These are phyloP conservation scores for Brettanomyces sp. DNA, from an alignment of 805 yeast species.

Conservation along the genomic window DNA sequence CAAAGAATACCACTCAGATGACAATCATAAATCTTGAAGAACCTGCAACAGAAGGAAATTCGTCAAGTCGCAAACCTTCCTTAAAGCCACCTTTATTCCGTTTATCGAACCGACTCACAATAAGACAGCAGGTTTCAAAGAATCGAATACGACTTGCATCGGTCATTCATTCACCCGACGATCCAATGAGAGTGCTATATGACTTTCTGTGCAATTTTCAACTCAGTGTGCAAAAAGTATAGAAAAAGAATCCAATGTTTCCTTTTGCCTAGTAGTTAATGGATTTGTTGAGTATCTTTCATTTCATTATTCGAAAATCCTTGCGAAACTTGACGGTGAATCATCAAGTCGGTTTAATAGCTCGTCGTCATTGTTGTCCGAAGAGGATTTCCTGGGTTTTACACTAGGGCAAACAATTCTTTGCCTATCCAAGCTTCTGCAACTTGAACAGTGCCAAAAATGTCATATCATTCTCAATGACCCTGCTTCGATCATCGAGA, in stretches of 20 bases:
- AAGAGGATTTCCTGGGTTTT: conserved; percentile 7
- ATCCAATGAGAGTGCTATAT: not conserved
- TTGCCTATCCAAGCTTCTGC: conserved; percentile 9
- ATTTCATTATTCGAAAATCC: conserved; percentile 13
- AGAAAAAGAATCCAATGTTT: too few species aligned
- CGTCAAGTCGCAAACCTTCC: too few species aligned
- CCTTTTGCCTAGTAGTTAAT: conserved; percentile 2
- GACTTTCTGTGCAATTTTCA: not conserved
- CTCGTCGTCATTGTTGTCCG: not conserved
- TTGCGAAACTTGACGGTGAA: conserved; percentile 6
- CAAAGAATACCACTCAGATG: not conserved
- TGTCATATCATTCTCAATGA: conserved; percentile 13
- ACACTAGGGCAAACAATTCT: conserved; percentile 9
- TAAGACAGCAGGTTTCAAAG: not conserved
- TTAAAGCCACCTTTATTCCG: not conserved
- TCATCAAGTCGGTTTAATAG: not conserved
- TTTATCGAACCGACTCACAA: not conserved
- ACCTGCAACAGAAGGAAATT: too few species aligned
- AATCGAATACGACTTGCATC: not conserved
- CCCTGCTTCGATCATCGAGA: conserved; percentile 9
- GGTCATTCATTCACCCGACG: not conserved
- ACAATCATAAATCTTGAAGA: not conserved
- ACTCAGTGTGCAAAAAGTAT: not conserved
- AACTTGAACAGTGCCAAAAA: conserved; percentile 4
- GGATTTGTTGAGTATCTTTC: conserved; percentile 19